Base-by-base conservation (phyloP, 1,139 yeast genomes). In the Tardiomyces depauwii region DNA sequence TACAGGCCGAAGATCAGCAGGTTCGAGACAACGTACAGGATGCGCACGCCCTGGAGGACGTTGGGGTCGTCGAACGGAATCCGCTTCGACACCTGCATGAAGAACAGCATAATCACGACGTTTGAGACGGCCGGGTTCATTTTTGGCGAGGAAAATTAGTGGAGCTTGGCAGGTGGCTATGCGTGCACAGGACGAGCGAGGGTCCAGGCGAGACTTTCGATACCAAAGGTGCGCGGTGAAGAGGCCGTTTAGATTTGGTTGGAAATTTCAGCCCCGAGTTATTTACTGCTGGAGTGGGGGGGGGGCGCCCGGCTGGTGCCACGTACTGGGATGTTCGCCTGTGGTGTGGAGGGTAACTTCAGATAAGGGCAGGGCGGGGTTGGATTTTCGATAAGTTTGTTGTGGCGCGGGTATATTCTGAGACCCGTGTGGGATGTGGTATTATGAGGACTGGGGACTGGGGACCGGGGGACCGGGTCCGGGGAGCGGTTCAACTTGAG, bases 61-160 rank as follows among this genome's bases (percentile, higher is more conserved):
- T 70, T 68, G 45, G 94, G 91, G 68, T 91, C 78, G 66, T 89
- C 97, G 70, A 89, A 81, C 66, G 91, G 94, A 54, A 91, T 74
- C 64, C 78, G 79, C 70, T 88, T 87, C 55, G 96, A 79, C 53
- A 88, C 83, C 70, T 91, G 97, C 96, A 89, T 91, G 88, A 88
- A 85, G 74, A 82, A 82, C 65, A 91, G 83, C 96, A 89, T 89
- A 77, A 91, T 71, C 58, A 75, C 86, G 60, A 91, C 71, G 71
- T 91, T 89, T 56, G 88, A 70, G 55, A 88, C 72, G 57, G 95
- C 95, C 45, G 98, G 93, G 64, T 86, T 86, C 53, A 54, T 62
- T 19, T 18, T 44, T 39, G 19, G 39, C 36, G 36, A 5, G 5
- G 4, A 30, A 4, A 3, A 30, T 14, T 12, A 3, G 36, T 30